phyloP scores from a whole-genome alignment of 495 filamentous ascomycete species.

The Glarea lozoyensis region DNA sequence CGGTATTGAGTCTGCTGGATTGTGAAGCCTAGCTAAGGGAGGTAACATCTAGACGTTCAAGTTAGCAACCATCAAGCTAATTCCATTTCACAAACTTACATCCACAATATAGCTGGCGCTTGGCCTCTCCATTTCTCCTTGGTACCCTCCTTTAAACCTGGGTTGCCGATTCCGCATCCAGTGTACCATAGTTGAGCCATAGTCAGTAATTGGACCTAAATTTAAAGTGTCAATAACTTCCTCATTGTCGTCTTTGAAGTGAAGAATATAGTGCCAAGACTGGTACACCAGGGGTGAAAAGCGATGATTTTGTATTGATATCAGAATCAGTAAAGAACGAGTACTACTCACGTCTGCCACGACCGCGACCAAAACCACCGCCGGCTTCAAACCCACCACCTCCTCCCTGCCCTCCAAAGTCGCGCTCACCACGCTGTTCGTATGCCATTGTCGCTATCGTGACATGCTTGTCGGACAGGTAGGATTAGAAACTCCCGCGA shows the following conservation, averaged over 20 bases:
- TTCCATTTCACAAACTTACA: conserved; percentile 41
- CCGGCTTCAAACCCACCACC: conserved; percentile 29
- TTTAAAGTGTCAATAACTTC: neutral
- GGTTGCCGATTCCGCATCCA: conserved; percentile 86
- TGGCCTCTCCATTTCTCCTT: conserved; percentile 71
- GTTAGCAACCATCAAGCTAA: conserved; percentile 14
- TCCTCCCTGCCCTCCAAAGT: conserved; percentile 19
- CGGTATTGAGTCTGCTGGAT: conserved; percentile 74
- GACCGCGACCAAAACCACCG: conserved; percentile 28
- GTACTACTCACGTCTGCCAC: conserved; percentile 36
- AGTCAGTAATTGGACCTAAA: conserved; percentile 82
- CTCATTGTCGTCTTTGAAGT: too few relatives aligned
- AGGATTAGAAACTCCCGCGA: too few relatives aligned
- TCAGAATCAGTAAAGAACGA: too few relatives aligned
- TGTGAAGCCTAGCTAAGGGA: conserved; percentile 61
- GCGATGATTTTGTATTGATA: too few relatives aligned
- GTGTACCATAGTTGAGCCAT: conserved; percentile 83
- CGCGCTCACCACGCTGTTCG: conserved; percentile 23
- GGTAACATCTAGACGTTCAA: conserved; percentile 64
- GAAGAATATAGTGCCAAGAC: too few relatives aligned
- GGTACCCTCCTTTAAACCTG: conserved; percentile 56
- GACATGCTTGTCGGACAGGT: conserved; percentile 17
- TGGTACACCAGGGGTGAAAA: too few relatives aligned
- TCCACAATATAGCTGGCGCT: conserved; percentile 83
- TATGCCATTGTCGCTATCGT: conserved; percentile 19